phyloP scores from a whole-genome alignment of 1,284 basidiomycete species.

The Leccinum subrobustum region DNA sequence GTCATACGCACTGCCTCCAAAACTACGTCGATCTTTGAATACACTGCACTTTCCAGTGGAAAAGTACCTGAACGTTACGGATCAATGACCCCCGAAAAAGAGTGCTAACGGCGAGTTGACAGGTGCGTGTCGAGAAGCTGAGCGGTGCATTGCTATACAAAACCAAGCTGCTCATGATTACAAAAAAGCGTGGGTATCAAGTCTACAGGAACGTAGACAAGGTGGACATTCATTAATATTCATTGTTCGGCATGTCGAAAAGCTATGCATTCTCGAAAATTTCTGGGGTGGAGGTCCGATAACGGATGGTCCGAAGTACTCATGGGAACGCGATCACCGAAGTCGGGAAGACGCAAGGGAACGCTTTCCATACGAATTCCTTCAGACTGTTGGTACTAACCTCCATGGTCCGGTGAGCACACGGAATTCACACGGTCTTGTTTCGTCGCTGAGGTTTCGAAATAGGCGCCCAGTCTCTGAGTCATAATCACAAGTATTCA shows the following conservation, averaged over 20 bases:
- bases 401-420: background rate
- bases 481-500: background rate
- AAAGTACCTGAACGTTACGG: background rate
- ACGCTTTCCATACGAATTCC: too few relatives aligned
- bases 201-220: background rate
- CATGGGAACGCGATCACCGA: too few relatives aligned
- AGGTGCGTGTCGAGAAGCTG: background rate
- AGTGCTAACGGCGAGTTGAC: background rate
- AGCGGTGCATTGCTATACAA: background rate
- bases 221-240: background rate
- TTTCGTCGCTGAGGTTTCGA: background rate
- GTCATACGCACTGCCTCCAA: background rate
- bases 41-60: background rate
- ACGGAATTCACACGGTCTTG: background rate
- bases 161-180: background rate
- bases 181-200: background rate
- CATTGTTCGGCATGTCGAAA: background rate
- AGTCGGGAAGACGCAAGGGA: too few relatives aligned
- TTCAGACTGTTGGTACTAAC: background rate
- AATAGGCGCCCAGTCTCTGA: too few relatives aligned
- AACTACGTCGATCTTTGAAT: background rate
- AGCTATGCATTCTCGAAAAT: background rate
- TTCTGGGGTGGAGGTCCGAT: background rate
- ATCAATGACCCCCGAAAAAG: background rate
- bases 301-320: background rate